Conservation (phyloP, 169 alveolate species). For the Babesia bigemina region DNA sequence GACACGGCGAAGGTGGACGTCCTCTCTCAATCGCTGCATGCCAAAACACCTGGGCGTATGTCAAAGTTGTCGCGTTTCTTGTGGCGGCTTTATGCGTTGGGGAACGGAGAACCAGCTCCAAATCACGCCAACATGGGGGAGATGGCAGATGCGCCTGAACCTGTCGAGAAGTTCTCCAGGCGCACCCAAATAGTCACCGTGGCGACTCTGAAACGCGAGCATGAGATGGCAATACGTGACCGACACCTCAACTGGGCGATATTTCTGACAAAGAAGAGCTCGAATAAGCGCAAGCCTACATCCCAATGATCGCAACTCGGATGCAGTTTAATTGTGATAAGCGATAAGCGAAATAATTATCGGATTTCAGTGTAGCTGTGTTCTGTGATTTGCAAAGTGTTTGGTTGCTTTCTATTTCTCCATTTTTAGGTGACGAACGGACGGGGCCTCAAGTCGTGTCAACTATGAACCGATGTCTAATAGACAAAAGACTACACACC, state of each 20-base stretch:
- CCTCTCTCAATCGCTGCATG: conserved; percentile 6
- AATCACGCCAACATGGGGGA: neutral
- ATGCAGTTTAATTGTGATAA: too few relatives aligned
- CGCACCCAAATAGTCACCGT: neutral
- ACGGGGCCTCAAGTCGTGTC: too few relatives aligned
- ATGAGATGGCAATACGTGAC: conserved; percentile 10
- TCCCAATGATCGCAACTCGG: neutral
- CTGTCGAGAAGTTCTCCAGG: neutral
- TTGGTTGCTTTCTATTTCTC: too few relatives aligned
- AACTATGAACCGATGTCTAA: too few relatives aligned
- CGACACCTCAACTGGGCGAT: conserved; percentile 18
- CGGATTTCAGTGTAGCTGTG: too few relatives aligned
- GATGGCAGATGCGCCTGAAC: neutral
- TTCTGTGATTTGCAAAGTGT: too few relatives aligned
- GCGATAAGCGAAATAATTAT: too few relatives aligned
- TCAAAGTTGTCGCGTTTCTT: neutral
- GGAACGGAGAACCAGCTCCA: neutral
- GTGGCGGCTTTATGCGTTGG: neutral
- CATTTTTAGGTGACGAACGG: too few relatives aligned
- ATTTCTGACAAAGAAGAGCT: conserved; percentile 10
- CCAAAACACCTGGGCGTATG: neutral
- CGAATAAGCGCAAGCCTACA: conserved; percentile 10
- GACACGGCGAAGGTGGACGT: conserved; percentile 6
- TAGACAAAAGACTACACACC: too few relatives aligned
- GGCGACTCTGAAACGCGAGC: conserved; percentile 1